Evolutionary conservation across 1,284 basidiomycete species (phyloP).

Genomic region (Exobasidium cylindrosporum): DNA sequence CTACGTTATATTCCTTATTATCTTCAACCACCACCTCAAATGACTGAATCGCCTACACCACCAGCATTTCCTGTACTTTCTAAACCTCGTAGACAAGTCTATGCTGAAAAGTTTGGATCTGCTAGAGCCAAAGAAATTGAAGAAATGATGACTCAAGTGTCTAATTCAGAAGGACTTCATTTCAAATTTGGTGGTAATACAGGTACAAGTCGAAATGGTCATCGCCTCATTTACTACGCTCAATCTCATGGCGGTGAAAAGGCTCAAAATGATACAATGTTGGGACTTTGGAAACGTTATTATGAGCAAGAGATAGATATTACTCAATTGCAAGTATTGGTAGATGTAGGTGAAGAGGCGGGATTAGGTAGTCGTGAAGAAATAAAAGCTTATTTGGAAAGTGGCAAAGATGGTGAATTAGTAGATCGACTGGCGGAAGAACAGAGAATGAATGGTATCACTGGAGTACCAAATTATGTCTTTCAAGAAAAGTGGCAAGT

Average conservation of each 20-base stretch:
- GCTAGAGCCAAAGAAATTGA: neutral
- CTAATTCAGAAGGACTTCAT: neutral
- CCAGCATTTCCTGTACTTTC: neutral
- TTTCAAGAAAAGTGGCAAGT: neutral
- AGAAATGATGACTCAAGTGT: neutral
- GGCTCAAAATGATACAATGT: neutral
- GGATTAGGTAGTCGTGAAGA: neutral
- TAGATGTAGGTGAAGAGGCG: neutral
- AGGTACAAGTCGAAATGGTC: conserved; percentile 2
- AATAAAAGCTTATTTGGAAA: neutral
- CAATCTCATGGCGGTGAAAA: neutral
- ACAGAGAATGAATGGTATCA: neutral
- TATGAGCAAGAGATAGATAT: conserved; percentile 7
- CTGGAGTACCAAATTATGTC: conserved; percentile 3
- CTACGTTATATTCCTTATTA: conserved; percentile 1
- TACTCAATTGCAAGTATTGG: neutral
- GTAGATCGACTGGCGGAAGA: neutral
- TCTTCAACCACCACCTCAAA: conserved; percentile 2
- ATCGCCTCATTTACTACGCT: conserved; percentile 2
- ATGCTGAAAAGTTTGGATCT: conserved; percentile 7
- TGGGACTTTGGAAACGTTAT: conserved; percentile 2
- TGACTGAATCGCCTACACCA: neutral
- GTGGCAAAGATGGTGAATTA: neutral
- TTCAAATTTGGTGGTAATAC: conserved; percentile 7
- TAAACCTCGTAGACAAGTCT: neutral